A percentile compares a stretch with the other conserved stretches of the same genome.
Conservation (phyloP, 371 early-diverging fungal species). For the Phascolomyces articulosus region DNA sequence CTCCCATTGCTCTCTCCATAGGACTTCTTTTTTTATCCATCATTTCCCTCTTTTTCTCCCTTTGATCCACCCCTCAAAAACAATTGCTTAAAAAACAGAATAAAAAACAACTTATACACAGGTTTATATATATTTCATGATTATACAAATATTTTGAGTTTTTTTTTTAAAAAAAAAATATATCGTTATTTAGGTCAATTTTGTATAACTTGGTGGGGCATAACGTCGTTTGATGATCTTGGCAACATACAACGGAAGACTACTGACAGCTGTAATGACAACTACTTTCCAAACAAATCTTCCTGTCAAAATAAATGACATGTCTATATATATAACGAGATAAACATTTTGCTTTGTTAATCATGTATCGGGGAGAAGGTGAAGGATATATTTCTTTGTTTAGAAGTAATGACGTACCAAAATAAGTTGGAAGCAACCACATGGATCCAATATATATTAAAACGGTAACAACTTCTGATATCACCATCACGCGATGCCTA, state of each 20-base stretch:
- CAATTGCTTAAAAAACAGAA: too few species aligned
- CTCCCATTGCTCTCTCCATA: too few species aligned
- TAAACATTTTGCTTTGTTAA: neutral
- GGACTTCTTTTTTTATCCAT: too few species aligned
- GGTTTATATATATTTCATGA: too few species aligned
- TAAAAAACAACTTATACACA: too few species aligned
- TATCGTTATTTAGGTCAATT: constrained; percentile 59
- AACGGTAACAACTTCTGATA: constrained; percentile 82
- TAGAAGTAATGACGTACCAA: constrained; percentile 63
- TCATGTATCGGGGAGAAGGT: neutral
- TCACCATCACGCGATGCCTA: constrained; percentile 86
- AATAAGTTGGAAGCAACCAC: constrained; percentile 86
- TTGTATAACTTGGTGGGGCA: constrained; percentile 80
- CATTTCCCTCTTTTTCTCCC: too few species aligned
- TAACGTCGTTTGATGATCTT: constrained; percentile 70
- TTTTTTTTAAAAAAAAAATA: too few species aligned
- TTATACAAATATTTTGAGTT: too few species aligned
- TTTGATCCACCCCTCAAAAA: too few species aligned
- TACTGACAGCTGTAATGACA: constrained; percentile 87
- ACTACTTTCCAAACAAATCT: constrained; percentile 90
- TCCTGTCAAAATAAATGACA: constrained; percentile 82
- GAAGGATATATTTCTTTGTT: neutral
- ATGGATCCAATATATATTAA: constrained; percentile 87
- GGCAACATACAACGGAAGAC: constrained; percentile 82
- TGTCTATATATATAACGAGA: constrained; percentile 50